Evolutionary conservation across 148 eudicot species (phyloP), one percentile per base, ranked within the genome.

Genomic region (Rhododendron simsii): DNA sequence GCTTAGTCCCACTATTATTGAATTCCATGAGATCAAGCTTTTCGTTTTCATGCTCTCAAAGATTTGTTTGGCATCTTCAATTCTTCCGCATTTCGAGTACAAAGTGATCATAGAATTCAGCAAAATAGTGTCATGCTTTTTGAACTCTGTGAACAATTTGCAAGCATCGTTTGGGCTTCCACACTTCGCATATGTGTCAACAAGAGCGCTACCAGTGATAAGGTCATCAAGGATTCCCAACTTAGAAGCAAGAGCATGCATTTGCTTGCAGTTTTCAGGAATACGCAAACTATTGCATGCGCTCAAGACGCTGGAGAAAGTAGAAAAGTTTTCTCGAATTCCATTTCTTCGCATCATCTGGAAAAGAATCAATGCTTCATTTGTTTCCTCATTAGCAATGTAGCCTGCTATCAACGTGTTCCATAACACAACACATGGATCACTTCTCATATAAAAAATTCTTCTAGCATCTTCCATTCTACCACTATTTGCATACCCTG

Each of bases 21-120:
- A 93, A 85, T 97, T 97, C 99, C 99, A 97, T 2, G 99, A 92
- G 77, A 97, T 95, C 88, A 94, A 89, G 41, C 91, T 93, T 91
- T 93, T 97, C 83, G 80, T 84, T 26, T 84, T 84, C 89, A 95
- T 94, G 44, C 81, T 83, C 78, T 91, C 89, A 83, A 95, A 97
- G 47, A 97, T 91, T 59, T 57, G 84, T 89, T 89, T 92, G 35
- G 98, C 99, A 83, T 97, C 95, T 88, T 90, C 91, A 78, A 95
- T 84, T 91, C 93, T 94, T 37, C 98, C 96, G 83, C 98, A 91
- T 73, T 71, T 93, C 63, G 86, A 92, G 86, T 94, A 97, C 39
- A 93, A 90, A 78, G 90, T 91, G 88, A 97, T 95, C 98, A 95
- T 95, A 71, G 95, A 93, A 87, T 97, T 97, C 21, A 97, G 88